Evolutionary conservation across 2,329 filamentous ascomycete genomes (phyloP), one percentile per base, ranked within the genome.

Genomic region (Sporothrix globosa): DNA sequence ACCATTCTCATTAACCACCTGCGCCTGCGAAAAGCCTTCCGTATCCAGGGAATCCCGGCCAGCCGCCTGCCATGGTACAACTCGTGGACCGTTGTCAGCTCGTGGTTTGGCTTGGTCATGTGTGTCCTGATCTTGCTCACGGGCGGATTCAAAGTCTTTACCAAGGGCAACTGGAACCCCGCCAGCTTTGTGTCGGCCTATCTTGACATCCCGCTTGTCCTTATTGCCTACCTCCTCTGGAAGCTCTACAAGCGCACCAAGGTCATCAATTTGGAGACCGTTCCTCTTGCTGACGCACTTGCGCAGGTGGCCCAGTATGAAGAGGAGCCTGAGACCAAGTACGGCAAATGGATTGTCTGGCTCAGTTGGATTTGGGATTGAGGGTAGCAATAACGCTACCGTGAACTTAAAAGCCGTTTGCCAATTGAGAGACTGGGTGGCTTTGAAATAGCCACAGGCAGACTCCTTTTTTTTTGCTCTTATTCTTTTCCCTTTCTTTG

Each of bases 101-200:
- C 81, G 0, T 83, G 79, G 50, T 73, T 77, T 56, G 78, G 71
- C 3, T 48, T 75, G 9, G 63, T 71, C 67, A 68, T 75, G 63
- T 72, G 69, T 30, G 72, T 85, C 2, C 77, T 91, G 66, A 88
- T 92, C 72, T 83, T 88, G 67, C 72, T 92, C 27, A 91, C 90
- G 0, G 89, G 89, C 76, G 90, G 90, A 3, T 92, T 92, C 79
- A 88, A 87, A 11, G 84, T 86, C 6, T 92, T 91, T 76, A 88
- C 92, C 30, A 70, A 61, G 39, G 73, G 72, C 52, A 74, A 83
- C 9, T 92, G 90, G 86, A 82, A 80, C 75, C 85, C 84, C 6
- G 82, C 82, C 68, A 80, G 83, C 58, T 92, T 92, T 75, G 90
- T 91, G 73, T 83, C 87, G 2, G 83, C 85, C 14, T 92, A 91